Conservation (phyloP, 2,329 filamentous ascomycete genomes). For the Exophiala sp. region DNA sequence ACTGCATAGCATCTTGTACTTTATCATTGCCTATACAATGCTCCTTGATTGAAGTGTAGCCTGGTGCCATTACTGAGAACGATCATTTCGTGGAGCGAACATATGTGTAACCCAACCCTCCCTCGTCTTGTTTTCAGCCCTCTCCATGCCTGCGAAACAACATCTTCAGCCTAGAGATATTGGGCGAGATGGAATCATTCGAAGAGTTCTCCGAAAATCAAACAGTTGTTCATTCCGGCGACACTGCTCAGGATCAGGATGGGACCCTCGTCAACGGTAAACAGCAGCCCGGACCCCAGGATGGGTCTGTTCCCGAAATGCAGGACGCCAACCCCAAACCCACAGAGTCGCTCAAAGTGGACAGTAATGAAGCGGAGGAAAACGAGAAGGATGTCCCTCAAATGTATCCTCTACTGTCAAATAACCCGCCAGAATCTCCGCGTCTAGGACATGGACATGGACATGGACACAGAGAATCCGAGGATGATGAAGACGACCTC, state of each 20-base stretch:
- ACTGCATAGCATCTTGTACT: neutral
- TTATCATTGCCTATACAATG: neutral
- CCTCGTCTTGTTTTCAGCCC: neutral
- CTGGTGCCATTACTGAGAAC: neutral
- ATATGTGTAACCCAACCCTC: too few species aligned
- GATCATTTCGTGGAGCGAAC: neutral
- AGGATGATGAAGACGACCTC: slow-evolving; percentile 42
- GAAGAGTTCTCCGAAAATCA: slow-evolving; percentile 18
- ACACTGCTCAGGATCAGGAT: slow-evolving; percentile 30
- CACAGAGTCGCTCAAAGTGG: slow-evolving; percentile 5
- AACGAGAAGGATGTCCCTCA: slow-evolving; percentile 15
- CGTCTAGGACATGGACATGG: slow-evolving; percentile 32
- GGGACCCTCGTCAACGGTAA: neutral
- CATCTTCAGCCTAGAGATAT: neutral
- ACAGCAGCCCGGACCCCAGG: neutral
- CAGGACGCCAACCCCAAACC: neutral
- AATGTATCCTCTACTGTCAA: slow-evolving; percentile 28
- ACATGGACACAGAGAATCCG: slow-evolving; percentile 33
- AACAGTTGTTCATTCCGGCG: neutral
- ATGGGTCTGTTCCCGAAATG: neutral
- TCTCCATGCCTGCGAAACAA: neutral
- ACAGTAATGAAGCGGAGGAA: slow-evolving; percentile 10
- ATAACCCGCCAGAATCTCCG: slow-evolving; percentile 32
- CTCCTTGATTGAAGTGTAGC: neutral
- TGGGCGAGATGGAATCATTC: slow-evolving; percentile 21